Conservation (phyloP, 1,139 yeast species). For the Meyerozyma athensensis region DNA sequence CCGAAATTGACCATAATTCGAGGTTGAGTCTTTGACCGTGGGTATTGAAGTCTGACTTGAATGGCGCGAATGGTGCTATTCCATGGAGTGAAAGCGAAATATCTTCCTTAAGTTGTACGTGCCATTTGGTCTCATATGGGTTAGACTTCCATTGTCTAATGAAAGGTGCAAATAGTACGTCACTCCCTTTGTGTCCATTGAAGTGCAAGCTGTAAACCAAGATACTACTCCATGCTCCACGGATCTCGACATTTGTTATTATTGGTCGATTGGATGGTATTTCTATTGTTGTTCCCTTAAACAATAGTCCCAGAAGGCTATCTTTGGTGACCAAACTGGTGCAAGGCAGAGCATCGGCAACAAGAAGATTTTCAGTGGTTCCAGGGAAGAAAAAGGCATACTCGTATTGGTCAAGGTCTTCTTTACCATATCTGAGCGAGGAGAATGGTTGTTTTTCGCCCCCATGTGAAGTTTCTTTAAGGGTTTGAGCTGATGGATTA, state of each 20-base stretch:
- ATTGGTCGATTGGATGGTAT: constrained; percentile 45
- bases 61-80: constrained; percentile 76
- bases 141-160: constrained; percentile 63
- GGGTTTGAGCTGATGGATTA: constrained; percentile 29
- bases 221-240: constrained; percentile 60
- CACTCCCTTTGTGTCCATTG: constrained; percentile 15
- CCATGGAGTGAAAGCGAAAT: constrained; percentile 56
- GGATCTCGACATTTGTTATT: constrained; percentile 43
- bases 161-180: constrained; percentile 48
- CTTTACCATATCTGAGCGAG: constrained; percentile 35
- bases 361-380: constrained; percentile 37
- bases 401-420: constrained; percentile 37
- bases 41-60: constrained; percentile 18
- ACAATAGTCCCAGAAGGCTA: constrained; percentile 28
- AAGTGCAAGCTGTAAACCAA: constrained; percentile 47
- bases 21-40: constrained; percentile 29
- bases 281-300: constrained; percentile 31
- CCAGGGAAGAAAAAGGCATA: constrained; percentile 13
- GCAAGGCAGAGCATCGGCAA: constrained; percentile 27
- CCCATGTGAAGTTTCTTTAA: constrained; percentile 50
- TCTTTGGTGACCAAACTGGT: constrained; percentile 25
- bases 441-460: constrained; percentile 45
- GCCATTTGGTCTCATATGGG: constrained; percentile 78
- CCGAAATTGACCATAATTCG: constrained; percentile 40
- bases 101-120: constrained; percentile 39